Evolutionary conservation across 805 yeast species (phyloP), one percentile per base, ranked within the genome.

Genomic region (Yamadazyma sp.): DNA sequence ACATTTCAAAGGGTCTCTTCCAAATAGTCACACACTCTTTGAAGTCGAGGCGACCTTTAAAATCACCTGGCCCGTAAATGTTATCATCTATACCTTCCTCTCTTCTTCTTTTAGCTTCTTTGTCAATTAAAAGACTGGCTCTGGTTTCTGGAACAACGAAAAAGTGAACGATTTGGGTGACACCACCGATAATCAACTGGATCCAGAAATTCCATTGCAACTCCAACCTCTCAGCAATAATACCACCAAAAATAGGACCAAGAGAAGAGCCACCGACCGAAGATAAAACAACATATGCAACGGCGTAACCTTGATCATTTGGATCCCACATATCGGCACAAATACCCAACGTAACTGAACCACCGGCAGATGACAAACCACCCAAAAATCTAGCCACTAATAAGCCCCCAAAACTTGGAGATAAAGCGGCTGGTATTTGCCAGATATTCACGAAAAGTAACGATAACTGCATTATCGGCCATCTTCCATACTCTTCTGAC

Each of bases 1-100:
- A 64, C 69, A 64, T 64, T 25, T 53, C 59, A 44, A 65, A 65
- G 6, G 71, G 71, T 27, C 71, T 59, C 24, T 45, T 43, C 70
- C 71, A 65, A 23, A 60, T 60, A 9, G 32, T 33, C 12, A 61
- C 34, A 6, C 58, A 47, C 30, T 57, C 60, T 23, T 52, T 50
- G 15, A 53, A 10, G 2, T 55, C 38, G 16, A 62, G 39, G 6
- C 43, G 44, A 11, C 37, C 45, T 24, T 41, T 37, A 35, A 63
- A 49, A 38, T 59, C 66, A 14, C 55, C 48, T 4, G 70, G 70
- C 6, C 70, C 71, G 31, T 52, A 65, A 17, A 65, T 52, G 29
- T 60, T 55, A 10, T 42, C 45, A 22, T 49, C 57, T 31, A 59
- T 60, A 6, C 70, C 70, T 3, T 48, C 18, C 38, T 60, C 46